These are phyloP conservation scores for Diaporthe helianthi DNA, from an alignment of 2,329 filamentous ascomycete genomes.

Conservation along the genomic window DNA sequence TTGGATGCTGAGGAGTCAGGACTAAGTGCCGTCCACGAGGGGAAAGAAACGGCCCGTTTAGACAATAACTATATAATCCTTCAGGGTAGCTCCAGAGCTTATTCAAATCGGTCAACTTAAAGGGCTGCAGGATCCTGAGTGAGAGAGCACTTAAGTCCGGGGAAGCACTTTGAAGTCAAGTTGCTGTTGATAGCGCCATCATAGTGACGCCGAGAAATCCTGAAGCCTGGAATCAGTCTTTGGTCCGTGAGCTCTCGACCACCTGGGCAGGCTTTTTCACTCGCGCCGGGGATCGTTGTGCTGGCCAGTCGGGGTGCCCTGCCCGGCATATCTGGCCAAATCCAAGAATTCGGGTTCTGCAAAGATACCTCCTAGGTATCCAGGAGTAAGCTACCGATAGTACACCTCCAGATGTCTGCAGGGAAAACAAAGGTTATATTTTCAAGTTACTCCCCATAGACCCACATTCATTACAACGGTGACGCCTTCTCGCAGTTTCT, in stretches of 20 bases:
- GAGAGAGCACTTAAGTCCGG: neutral
- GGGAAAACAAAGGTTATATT: too few relatives aligned
- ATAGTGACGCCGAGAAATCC: constrained; percentile 11
- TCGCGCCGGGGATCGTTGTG: constrained; percentile 2
- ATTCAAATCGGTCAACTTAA: constrained; percentile 14
- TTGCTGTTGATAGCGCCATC: neutral
- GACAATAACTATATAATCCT: neutral
- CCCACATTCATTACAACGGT: too few relatives aligned
- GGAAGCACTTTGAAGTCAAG: neutral
- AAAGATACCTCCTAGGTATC: too few relatives aligned
- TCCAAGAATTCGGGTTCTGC: neutral
- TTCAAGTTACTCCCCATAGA: too few relatives aligned
- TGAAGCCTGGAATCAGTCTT: neutral
- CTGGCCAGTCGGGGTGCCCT: constrained; percentile 1
- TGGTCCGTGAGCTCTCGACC: neutral
- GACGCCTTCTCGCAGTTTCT: too few relatives aligned
- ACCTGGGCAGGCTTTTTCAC: too few relatives aligned
- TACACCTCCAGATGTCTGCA: too few relatives aligned
- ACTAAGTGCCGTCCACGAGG: neutral
- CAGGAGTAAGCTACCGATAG: neutral
- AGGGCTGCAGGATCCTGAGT: constrained; percentile 6
- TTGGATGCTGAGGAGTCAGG: neutral
- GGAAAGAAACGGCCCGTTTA: constrained; percentile 18
- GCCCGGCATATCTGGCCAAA: neutral
- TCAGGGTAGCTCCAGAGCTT: neutral